Percentiles rank a stretch among this genome's conserved stretches.
Conservation (phyloP, 768 basidiomycete genomes). For the Paxillus rubicundulus region DNA sequence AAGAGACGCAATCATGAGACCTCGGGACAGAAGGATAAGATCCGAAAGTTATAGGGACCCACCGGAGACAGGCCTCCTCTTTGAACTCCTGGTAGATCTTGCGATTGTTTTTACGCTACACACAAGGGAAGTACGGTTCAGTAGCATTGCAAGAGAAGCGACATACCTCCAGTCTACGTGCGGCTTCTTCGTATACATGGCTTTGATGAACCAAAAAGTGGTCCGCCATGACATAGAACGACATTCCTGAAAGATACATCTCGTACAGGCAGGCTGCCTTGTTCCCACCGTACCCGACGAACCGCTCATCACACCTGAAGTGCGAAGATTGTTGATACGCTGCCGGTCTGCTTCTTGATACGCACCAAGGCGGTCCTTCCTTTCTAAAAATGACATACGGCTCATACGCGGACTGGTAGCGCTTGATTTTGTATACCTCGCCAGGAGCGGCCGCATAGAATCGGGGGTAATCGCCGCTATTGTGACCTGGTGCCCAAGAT, state of each 20-base stretch:
- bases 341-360: neutral
- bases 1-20: neutral
- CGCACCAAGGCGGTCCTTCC: constrained; percentile 71
- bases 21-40: neutral
- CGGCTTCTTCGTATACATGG: constrained; percentile 75
- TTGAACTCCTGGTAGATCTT: constrained; percentile 77
- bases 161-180: constrained; percentile 65
- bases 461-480: constrained; percentile 71
- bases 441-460: constrained; percentile 63
- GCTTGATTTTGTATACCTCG: constrained; percentile 70
- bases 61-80: constrained; percentile 74
- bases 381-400: constrained; percentile 85
- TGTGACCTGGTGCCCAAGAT: constrained; percentile 76
- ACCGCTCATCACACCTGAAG: constrained; percentile 86
- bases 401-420: constrained; percentile 83
- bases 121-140: neutral
- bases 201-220: constrained; percentile 90
- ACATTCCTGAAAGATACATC: constrained; percentile 84
- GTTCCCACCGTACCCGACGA: constrained; percentile 89
- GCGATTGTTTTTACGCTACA: constrained; percentile 69
- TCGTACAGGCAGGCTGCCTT: constrained; percentile 92
- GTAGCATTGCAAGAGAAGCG: neutral
- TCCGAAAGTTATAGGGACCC: constrained; percentile 2
- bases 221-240: constrained; percentile 80
- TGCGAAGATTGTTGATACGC: neutral